These are phyloP conservation scores for Prinsepia uniflora DNA, from an alignment of 306 rosid genomes.

Conservation along the genomic window DNA sequence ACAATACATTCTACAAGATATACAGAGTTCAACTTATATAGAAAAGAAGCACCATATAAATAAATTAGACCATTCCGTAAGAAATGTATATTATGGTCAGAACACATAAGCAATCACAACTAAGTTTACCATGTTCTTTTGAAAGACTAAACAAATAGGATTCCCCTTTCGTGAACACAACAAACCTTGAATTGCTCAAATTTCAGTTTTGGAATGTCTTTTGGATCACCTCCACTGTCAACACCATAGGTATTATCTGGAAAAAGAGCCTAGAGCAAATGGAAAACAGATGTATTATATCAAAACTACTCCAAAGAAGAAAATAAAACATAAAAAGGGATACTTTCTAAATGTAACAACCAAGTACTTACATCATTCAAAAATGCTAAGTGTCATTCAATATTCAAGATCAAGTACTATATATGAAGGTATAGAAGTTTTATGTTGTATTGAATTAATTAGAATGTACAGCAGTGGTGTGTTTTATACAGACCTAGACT, in stretches of 20 bases:
- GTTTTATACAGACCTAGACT: no score
- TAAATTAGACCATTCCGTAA: no score
- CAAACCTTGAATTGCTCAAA: conserved; percentile 88
- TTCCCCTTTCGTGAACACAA: background rate
- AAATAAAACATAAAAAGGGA: background rate
- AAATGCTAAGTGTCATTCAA: background rate
- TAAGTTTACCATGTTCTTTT: background rate
- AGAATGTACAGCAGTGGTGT: no score
- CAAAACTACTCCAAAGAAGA: background rate
- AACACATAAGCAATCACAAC: background rate
- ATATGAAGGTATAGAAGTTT: no score
- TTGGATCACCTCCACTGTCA: conserved; percentile 98
- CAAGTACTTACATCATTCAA: background rate
- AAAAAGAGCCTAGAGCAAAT: conserved; percentile 69
- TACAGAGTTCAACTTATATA: background rate
- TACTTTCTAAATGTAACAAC: background rate
- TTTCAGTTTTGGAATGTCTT: conserved; percentile 79
- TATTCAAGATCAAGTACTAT: background rate
- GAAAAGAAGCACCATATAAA: background rate
- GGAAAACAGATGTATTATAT: background rate
- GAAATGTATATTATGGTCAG: background rate
- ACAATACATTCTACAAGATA: background rate
- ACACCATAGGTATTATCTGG: conserved; percentile 94
- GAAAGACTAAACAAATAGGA: background rate
- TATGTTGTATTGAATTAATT: no score